Base-by-base conservation (phyloP, 345 rosid genomes). In the Zanthoxylum bungeanum region DNA sequence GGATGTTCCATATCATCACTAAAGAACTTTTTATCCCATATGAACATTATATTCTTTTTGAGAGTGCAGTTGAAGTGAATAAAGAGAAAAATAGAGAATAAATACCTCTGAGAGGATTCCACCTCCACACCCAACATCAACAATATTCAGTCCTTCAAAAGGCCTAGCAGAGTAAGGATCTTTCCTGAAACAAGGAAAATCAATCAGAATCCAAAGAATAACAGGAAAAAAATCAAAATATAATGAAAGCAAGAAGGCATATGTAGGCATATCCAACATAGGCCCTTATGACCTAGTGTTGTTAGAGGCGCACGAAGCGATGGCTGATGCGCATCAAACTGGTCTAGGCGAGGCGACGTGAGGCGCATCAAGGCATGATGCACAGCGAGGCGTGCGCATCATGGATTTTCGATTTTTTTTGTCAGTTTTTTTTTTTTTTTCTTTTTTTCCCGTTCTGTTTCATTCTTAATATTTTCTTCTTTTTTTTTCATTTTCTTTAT, bases 41-140 rank as follows among this genome's bases (percentile, higher is more conserved):
- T 16, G 27, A 42, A 64, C 68, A 44, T 25, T 6, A 9, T 34
- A n/a, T 17, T 30, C 9, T 28, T 16, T 16, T 58, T 58, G 39
- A 58, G n/a, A n/a, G n/a, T 31, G 24, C 39, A 49, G 42, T 31
- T 30, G 44, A 21, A n/a, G 53, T 27, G 27, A n/a, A 4, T 4
- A 44, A 66, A 49, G 27, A 37, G 2, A 16, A 46, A 56, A 44
- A n/a, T n/a, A n/a, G n/a, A 2, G 7, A 37, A 21, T 57, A 27
- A 8, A 55, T 80, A 92, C 99, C 97, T 95, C 99, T 3, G 97
- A 89, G 60, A 95, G 97, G 67, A 95, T 84, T 68, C 98, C 99
- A 8, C 99, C 99, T 6, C 98, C 98, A 56, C 98, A 95, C 51
- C 98, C 99, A 24, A 95, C 90, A 72, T 95, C 99, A 25, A 82